Base-by-base conservation (phyloP, 441 rosid genomes). In the Erodium texanum region DNA sequence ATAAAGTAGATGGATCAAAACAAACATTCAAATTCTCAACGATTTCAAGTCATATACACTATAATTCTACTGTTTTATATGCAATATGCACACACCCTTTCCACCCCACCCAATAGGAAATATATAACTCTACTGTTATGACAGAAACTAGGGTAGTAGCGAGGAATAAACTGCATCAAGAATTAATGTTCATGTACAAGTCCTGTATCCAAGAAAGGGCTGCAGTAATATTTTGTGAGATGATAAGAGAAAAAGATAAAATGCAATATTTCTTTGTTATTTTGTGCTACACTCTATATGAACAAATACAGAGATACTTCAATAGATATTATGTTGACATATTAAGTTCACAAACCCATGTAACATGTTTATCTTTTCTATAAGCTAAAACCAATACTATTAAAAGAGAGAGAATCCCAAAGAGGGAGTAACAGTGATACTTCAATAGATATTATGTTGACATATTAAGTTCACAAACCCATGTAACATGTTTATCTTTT, bases 1-100 rank as follows among this genome's bases (percentile, higher is more conserved):
- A 54, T 12, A 54, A 19, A 54, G 62, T 54, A 54, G 62, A 54
- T 54, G 62, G 62, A 18, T 19, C 24, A 54, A 54, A 54, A 24
- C 62, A 1, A 18, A 54, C 62, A 19, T 16, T 54, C 62, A 54
- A 54, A 20, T 54, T 10, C 11, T 54, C 18, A 6, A 12, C 18
- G 62, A 20, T 54, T 54, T 16, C 24, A 48, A 48, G 18, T n/a
- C 18, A 38, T 38, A 48, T 48, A 14, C 9, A 38, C 16, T 14
- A 48, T 48, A 48, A 45, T 45, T 45, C 52, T 45, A 48, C 54
- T 48, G 7, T 48, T 48, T 48, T 48, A 14, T n/a, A 48, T 18
- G 54, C 54, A 45, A 45, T 14, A 45, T 6, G 14, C 16, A 45
- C 5, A 45, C 52, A 12, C 52, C 52, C 12, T 15, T 45, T 45